These are phyloP conservation scores for Polychaeton citri DNA, from an alignment of 2,329 filamentous ascomycete species.

Conservation along the genomic window DNA sequence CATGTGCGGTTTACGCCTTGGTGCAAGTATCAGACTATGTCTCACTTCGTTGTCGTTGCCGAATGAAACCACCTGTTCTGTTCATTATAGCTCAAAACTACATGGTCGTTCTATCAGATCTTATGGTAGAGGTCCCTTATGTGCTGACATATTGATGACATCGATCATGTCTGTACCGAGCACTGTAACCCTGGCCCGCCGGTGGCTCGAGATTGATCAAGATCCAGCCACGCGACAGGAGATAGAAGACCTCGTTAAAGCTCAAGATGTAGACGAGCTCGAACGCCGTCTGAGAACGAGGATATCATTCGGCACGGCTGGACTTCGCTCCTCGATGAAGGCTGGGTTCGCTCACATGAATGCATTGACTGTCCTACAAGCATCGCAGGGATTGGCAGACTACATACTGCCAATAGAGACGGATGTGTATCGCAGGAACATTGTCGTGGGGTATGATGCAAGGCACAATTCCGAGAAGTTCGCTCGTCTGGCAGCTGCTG, in stretches of 20 bases:
- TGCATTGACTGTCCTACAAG: slow-evolving; percentile 30
- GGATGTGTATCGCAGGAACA: slow-evolving; percentile 23
- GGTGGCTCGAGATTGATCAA: slow-evolving; percentile 47
- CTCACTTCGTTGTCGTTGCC: neutral
- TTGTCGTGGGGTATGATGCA: slow-evolving; percentile 51
- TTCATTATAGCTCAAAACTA: too few relatives aligned
- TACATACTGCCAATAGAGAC: slow-evolving; percentile 38
- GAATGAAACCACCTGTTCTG: slow-evolving; percentile 1
- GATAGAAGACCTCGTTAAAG: slow-evolving; percentile 37
- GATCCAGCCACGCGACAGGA: slow-evolving; percentile 41
- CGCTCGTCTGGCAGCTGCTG: slow-evolving; percentile 45
- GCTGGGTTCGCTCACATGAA: slow-evolving; percentile 44
- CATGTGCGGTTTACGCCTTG: too few relatives aligned
- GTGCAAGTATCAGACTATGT: neutral
- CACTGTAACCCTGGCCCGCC: slow-evolving; percentile 37
- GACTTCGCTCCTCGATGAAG: slow-evolving; percentile 51
- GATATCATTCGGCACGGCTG: slow-evolving; percentile 50
- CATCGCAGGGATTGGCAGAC: slow-evolving; percentile 50
- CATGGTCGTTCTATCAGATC: too few relatives aligned
- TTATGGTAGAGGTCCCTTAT: too few relatives aligned
- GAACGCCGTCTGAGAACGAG: slow-evolving; percentile 39
- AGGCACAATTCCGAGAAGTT: slow-evolving; percentile 50
- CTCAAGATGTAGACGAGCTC: slow-evolving; percentile 33
- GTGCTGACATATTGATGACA: too few relatives aligned
- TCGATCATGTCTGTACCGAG: slow-evolving; percentile 24